Evolutionary conservation across 1,284 basidiomycete species (phyloP).

Genomic region (Puccinia novopanici): DNA sequence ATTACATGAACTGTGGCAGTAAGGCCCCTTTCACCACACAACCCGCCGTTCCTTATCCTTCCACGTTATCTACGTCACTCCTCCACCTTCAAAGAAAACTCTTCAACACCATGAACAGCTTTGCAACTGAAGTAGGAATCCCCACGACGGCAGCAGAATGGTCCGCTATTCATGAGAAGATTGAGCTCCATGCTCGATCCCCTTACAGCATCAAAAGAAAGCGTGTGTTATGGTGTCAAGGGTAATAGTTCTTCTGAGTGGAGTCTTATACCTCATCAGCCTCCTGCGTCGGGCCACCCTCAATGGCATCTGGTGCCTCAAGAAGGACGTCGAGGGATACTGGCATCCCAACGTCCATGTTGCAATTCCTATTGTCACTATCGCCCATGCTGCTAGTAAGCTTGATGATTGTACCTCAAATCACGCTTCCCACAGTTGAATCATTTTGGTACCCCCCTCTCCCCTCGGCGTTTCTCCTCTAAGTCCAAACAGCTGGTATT

Average conservation of each 20-base stretch:
- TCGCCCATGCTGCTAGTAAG: slow-evolving; percentile 36
- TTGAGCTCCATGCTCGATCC: slow-evolving; percentile 25
- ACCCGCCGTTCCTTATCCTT: background rate
- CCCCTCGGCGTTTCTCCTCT: background rate
- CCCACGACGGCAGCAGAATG: slow-evolving; percentile 39
- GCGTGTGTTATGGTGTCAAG: slow-evolving; percentile 45
- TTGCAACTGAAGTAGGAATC: background rate
- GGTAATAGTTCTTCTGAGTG: slow-evolving; percentile 45
- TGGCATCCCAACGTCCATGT: slow-evolving; percentile 50
- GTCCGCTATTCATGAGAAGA: slow-evolving; percentile 36
- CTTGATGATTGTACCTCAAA: background rate
- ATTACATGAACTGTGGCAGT: background rate
- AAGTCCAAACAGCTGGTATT: slow-evolving; percentile 44
- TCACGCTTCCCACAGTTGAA: background rate
- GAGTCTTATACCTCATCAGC: slow-evolving; percentile 26
- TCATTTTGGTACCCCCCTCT: background rate
- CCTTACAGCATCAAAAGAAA: slow-evolving; percentile 38
- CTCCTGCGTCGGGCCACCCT: slow-evolving; percentile 20
- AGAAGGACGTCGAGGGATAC: slow-evolving; percentile 46
- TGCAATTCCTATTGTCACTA: slow-evolving; percentile 43
- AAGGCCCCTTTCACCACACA: background rate
- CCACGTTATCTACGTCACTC: background rate
- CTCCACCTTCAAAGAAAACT: background rate
- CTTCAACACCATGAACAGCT: slow-evolving; percentile 24
- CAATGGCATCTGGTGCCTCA: slow-evolving; percentile 46